Base-by-base conservation (phyloP, 2,329 filamentous ascomycete genomes). In the Hypocreales sp. region DNA sequence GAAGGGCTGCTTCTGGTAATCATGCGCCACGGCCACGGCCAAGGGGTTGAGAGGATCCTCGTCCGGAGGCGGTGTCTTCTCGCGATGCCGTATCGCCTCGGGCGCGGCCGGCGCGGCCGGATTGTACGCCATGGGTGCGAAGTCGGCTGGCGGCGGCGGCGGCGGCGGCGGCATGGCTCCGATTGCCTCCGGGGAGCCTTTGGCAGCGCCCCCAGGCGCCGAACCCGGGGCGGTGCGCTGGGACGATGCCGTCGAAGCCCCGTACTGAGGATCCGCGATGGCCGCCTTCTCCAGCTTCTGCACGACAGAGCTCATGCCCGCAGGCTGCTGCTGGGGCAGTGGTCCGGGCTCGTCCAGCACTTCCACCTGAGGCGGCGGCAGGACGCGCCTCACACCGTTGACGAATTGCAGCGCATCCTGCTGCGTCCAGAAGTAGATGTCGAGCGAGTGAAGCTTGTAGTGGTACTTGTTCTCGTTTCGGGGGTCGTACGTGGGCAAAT, bases 391-490 rank as follows among this genome's bases (percentile, higher is more conserved):
- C 29, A 82, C 56, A 10, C 71, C 72, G 40, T 76, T 76, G 34
- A 84, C 55, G 37, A 86, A 80, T 31, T 72, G 64, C 16, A 72
- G 55, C 2, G 79, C 78, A 50, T 86, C 79, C 30, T 72, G 61
- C 33, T 72, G 68, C 0, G 72, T 81, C 77, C 78, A 84, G 44
- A 86, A 79, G 55, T 87, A 87, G 10, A 86, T 56, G 43, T 86
- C 79, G 31, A 86, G 47, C 0, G 74, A 76, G 45, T 82, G 73
- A 7, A 87, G 64, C 45, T 72, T 73, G 55, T 83, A 83, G 59
- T 83, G 70, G 48, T 83, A 84, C 48, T 79, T 82, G 45, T 68
- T 73, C 49, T 84, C 71, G 49, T 82, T 81, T 27, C 62, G 63
- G 3, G 71, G 70, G 47, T 86, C 78, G 46, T 67, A 78, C 1